A percentile compares a stretch with the other conserved stretches of the same genome.
These are phyloP conservation scores for Jasminum sambac DNA, from an alignment of 257 asterid genomes.

Conservation along the genomic window DNA sequence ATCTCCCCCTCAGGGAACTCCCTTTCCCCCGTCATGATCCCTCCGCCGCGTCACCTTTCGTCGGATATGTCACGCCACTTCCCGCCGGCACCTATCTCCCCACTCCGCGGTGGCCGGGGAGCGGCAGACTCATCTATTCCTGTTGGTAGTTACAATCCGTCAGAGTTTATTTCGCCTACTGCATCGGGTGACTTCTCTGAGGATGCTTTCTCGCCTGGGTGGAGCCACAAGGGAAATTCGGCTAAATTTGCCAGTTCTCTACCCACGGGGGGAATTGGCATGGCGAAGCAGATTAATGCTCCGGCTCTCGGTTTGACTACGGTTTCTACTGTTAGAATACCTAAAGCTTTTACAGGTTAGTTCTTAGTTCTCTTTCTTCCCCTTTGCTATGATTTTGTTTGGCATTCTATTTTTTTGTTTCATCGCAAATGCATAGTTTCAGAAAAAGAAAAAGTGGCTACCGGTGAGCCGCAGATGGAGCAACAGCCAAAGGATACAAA, in stretches of 20 bases:
- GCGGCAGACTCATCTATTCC: conserved; percentile 47
- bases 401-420: conserved; percentile 1
- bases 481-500: conserved; percentile 44
- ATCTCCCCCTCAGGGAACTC: conserved; percentile 68
- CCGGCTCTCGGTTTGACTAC: conserved; percentile 39
- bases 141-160: conserved; percentile 73
- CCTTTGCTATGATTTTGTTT: background rate
- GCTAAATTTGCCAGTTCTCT: conserved; percentile 68
- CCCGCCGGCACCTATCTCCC: conserved; percentile 44
- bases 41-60: conserved; percentile 67
- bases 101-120: conserved; percentile 45
- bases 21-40: conserved; percentile 88
- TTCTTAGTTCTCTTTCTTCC: background rate
- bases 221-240: conserved; percentile 43
- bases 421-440: conserved; percentile 10
- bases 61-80: conserved; percentile 50
- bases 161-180: conserved; percentile 61
- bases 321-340: conserved; percentile 39
- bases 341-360: conserved; percentile 42
- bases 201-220: conserved; percentile 42
- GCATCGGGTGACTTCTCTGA: conserved; percentile 54
- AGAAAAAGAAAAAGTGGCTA: conserved; percentile 52
- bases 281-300: conserved; percentile 45
- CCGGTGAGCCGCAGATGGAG: conserved; percentile 50
- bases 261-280: conserved; percentile 60